phyloP scores from a whole-genome alignment of 495 filamentous ascomycete genomes.

The Penicillium lagena region DNA sequence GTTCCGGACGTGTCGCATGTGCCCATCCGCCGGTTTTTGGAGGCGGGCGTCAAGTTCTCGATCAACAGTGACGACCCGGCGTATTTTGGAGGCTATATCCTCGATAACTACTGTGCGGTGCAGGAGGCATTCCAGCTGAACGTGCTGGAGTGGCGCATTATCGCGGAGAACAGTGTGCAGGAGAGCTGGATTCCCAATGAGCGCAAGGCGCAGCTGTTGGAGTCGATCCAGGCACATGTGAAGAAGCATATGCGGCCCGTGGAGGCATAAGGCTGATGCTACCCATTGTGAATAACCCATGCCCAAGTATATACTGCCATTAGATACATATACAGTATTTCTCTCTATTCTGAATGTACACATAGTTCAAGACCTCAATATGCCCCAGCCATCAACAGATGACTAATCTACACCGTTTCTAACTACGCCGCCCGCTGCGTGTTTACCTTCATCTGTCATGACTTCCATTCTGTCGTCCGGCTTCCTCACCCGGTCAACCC shows the following conservation, averaged over 20 bases:
- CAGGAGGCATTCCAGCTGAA: constrained; percentile 62
- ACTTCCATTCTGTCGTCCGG: no score
- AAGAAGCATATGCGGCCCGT: constrained; percentile 14
- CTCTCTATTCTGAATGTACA: not conserved
- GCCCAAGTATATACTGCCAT: no score
- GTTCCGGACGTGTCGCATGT: constrained; percentile 50
- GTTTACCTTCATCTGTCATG: no score
- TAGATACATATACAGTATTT: not conserved
- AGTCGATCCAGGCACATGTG: constrained; percentile 32
- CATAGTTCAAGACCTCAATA: not conserved
- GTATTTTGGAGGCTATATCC: constrained; percentile 73
- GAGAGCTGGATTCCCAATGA: constrained; percentile 51
- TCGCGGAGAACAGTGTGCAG: constrained; percentile 55
- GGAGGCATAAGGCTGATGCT: constrained; percentile 5
- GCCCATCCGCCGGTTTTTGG: constrained; percentile 59
- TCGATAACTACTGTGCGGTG: constrained; percentile 70
- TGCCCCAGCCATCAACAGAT: not conserved
- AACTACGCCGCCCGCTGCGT: no score
- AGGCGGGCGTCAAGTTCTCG: constrained; percentile 59
- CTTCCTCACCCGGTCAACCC: no score
- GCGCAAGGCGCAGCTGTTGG: constrained; percentile 33
- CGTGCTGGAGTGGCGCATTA: constrained; percentile 55
- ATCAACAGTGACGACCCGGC: constrained; percentile 76
- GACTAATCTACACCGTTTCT: no score
- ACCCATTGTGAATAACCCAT: constrained; percentile 12